Conservation (phyloP, 176 grass and related monocot genomes). For the Zoysia japonica region DNA sequence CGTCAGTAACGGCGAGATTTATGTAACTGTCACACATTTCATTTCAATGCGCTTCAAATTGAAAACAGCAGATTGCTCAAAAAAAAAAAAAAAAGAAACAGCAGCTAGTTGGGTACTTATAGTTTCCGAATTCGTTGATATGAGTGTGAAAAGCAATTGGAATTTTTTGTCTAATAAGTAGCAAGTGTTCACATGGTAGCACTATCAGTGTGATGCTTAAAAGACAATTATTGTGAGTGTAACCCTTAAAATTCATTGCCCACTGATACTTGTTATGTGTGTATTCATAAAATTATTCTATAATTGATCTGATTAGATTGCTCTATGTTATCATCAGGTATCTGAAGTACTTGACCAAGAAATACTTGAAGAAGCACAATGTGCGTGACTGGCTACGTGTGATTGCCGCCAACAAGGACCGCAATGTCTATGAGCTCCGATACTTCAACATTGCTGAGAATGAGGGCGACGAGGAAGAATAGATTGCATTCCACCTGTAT, state of each 20-base stretch:
- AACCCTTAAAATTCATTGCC: too few relatives aligned
- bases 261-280: neutral
- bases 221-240: too few relatives aligned
- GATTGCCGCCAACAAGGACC: slow-evolving; percentile 1
- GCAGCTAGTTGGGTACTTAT: neutral
- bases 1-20: neutral
- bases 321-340: neutral
- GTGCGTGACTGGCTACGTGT: slow-evolving; percentile 5
- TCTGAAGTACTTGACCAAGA: slow-evolving; percentile 5
- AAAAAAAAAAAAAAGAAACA: too few relatives aligned
- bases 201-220: neutral
- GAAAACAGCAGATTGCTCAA: neutral
- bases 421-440: slow-evolving; percentile 2
- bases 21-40: neutral
- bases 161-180: too few relatives aligned
- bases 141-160: too few relatives aligned
- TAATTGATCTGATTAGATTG: neutral
- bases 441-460: slow-evolving; percentile 1
- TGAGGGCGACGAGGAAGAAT: neutral
- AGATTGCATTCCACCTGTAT: neutral
- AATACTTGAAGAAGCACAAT: slow-evolving; percentile 2
- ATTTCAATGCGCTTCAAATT: neutral
- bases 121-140: neutral
- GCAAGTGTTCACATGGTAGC: too few relatives aligned
- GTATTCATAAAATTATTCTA: neutral